These are phyloP conservation scores for Tolypocladium tropicale DNA, from an alignment of 2,329 filamentous ascomycete species.

Conservation along the genomic window DNA sequence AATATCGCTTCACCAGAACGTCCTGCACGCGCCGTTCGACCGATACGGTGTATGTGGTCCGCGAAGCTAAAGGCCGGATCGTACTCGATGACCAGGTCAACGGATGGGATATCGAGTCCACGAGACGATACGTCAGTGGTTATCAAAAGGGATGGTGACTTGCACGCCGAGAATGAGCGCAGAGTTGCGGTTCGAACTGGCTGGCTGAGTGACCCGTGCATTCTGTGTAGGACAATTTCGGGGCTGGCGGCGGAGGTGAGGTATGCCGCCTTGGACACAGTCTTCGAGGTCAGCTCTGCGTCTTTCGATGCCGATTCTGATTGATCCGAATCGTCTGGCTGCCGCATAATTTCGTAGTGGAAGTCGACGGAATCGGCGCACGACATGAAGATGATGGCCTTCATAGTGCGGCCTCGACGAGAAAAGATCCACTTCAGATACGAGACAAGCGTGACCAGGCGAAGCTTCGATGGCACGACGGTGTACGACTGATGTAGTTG, in stretches of 20 bases:
- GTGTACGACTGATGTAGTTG: slow-evolving; percentile 91
- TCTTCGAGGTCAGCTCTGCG: slow-evolving; percentile 36
- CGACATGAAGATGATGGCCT: slow-evolving; percentile 92
- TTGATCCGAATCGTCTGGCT: slow-evolving; percentile 19
- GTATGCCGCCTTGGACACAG: slow-evolving; percentile 58
- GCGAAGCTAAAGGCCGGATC: slow-evolving; percentile 89
- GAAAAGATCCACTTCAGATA: slow-evolving; percentile 81
- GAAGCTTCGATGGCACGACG: slow-evolving; percentile 78
- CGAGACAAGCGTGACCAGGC: slow-evolving; percentile 77
- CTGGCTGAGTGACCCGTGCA: slow-evolving; percentile 88
- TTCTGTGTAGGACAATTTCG: slow-evolving; percentile 65
- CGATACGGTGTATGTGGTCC: slow-evolving; percentile 90
- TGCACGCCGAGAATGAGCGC: slow-evolving; percentile 63
- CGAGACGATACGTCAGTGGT: slow-evolving; percentile 94
- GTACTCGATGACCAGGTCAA: slow-evolving; percentile 92
- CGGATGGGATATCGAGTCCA: slow-evolving; percentile 88
- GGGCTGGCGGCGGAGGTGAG: slow-evolving; percentile 68
- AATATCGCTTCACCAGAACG: slow-evolving; percentile 77
- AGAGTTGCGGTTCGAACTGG: slow-evolving; percentile 80
- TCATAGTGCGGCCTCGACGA: slow-evolving; percentile 85
- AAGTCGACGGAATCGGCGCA: slow-evolving; percentile 97
- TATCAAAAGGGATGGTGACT: slow-evolving; percentile 70
- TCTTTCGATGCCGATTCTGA: slow-evolving; percentile 19
- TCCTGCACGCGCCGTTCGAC: slow-evolving; percentile 87
- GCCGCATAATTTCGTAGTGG: slow-evolving; percentile 73